A percentile compares a stretch with the other conserved stretches of the same genome.
These are phyloP conservation scores for Solidago caesia DNA, from an alignment of 129 eudicot species.

Conservation along the genomic window DNA sequence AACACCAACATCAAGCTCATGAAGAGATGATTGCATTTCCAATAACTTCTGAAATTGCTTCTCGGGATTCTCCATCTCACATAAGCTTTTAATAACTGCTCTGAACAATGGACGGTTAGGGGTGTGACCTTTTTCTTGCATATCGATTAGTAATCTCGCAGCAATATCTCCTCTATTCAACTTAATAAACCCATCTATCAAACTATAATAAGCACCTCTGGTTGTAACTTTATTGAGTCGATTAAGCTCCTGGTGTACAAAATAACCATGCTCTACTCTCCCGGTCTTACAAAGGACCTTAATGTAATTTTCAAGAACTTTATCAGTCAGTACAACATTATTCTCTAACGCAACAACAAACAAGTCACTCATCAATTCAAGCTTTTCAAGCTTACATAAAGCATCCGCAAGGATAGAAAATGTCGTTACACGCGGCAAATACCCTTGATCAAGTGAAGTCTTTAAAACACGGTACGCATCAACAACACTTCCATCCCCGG, in stretches of 20 bases:
- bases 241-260: slow-evolving; percentile 39
- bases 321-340: slow-evolving; percentile 36
- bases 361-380: slow-evolving; percentile 77
- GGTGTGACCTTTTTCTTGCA: slow-evolving; percentile 74
- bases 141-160: slow-evolving; percentile 58
- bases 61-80: slow-evolving; percentile 60
- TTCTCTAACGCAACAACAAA: slow-evolving; percentile 50
- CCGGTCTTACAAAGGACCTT: slow-evolving; percentile 52
- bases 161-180: slow-evolving; percentile 64
- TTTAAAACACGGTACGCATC: slow-evolving; percentile 66
- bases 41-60: slow-evolving; percentile 46
- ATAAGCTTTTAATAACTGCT: slow-evolving; percentile 48
- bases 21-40: slow-evolving; percentile 57
- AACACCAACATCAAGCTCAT: slow-evolving; percentile 17
- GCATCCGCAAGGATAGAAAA: slow-evolving; percentile 68
- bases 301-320: slow-evolving; percentile 48
- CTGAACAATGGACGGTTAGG: slow-evolving; percentile 37
- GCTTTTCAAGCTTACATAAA: slow-evolving; percentile 65
- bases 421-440: slow-evolving; percentile 53
- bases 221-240: slow-evolving; percentile 41
- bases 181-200: slow-evolving; percentile 55
- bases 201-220: slow-evolving; percentile 44
- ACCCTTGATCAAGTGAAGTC: slow-evolving; percentile 61
- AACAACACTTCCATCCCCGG: slow-evolving; percentile 58
- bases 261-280: slow-evolving; percentile 69